Conservation (phyloP, 345 rosid species). For the Salix udensis region DNA sequence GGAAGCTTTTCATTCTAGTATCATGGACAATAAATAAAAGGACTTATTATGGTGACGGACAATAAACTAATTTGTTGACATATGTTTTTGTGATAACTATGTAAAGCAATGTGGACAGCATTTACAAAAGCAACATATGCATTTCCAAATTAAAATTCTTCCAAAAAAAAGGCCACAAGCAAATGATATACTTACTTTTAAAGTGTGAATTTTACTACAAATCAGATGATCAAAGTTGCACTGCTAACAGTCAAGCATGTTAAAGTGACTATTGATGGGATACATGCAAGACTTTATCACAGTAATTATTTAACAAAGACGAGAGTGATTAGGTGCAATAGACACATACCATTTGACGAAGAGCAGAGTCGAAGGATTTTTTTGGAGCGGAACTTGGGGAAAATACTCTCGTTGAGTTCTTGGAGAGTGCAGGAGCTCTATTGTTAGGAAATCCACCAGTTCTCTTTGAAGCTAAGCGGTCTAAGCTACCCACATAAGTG, state of each 20-base stretch:
- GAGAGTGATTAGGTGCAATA: not conserved
- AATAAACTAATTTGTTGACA: not conserved
- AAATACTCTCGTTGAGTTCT: slow-evolving; percentile 44
- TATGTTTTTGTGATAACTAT: not conserved
- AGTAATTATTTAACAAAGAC: not conserved
- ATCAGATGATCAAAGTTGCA: not conserved
- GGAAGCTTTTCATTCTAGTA: not conserved
- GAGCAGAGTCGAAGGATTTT: slow-evolving; percentile 64
- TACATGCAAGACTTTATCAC: not conserved
- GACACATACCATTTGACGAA: slow-evolving; percentile 73
- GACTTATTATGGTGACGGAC: not conserved
- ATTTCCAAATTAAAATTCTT: no score
- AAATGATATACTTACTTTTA: not conserved
- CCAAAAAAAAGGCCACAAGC: not conserved
- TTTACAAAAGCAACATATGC: no score
- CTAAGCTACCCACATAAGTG: slow-evolving; percentile 47
- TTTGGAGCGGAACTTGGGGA: slow-evolving; percentile 86
- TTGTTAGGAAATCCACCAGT: slow-evolving; percentile 53
- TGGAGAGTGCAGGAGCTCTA: slow-evolving; percentile 59
- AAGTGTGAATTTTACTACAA: not conserved
- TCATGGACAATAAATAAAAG: not conserved
- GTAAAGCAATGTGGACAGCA: not conserved
- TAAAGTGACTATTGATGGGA: not conserved
- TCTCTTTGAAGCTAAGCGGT: slow-evolving; percentile 46
- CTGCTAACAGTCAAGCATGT: not conserved